phyloP scores from a whole-genome alignment of 805 yeast species.

The Wickerhamiella dianesei region DNA sequence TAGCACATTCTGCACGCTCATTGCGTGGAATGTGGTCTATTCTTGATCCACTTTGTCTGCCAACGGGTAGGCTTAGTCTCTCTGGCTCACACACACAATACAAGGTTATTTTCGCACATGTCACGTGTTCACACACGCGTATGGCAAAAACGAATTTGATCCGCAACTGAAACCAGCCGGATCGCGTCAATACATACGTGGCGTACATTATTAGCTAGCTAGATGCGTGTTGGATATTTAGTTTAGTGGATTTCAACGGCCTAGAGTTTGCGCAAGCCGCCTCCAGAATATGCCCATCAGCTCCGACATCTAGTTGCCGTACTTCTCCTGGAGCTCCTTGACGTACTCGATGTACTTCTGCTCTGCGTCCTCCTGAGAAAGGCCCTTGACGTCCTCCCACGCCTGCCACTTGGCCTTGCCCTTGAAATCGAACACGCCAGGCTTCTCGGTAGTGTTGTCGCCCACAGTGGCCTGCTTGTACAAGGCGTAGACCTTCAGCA shows the following conservation, averaged over 20 bases:
- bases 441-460: conserved; percentile 76
- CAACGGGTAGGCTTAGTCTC: not conserved
- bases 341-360: conserved; percentile 35
- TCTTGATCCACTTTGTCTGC: too few species aligned
- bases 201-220: too few species aligned
- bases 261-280: too few species aligned
- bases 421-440: conserved; percentile 83
- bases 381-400: conserved; percentile 78
- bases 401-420: conserved; percentile 98
- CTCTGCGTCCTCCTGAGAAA: conserved; percentile 83
- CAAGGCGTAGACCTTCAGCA: conserved; percentile 75
- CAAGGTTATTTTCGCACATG: too few species aligned
- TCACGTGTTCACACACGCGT: too few species aligned
- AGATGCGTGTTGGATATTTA: too few species aligned
- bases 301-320: conserved; percentile 6
- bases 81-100: too few species aligned
- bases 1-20: not conserved
- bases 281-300: too few species aligned
- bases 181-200: too few species aligned
- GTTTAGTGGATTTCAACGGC: too few species aligned
- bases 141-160: too few species aligned
- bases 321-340: conserved; percentile 20
- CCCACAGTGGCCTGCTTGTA: conserved; percentile 97
- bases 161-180: too few species aligned
- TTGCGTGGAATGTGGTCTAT: not conserved